Conservation (phyloP, 495 filamentous ascomycete species). For the Astrocystis sublimbata region DNA sequence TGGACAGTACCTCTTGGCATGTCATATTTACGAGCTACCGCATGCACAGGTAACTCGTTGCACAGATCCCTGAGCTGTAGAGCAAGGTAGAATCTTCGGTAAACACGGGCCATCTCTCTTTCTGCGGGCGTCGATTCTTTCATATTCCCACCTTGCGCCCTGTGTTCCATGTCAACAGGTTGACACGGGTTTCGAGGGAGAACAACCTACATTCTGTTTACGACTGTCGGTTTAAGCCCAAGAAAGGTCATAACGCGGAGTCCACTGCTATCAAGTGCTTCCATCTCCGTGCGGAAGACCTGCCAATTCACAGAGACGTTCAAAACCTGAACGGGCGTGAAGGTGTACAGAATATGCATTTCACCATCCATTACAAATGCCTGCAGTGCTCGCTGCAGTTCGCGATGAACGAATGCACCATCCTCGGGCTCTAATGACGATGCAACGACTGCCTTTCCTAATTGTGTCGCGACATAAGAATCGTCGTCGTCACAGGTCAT, state of each 20-base stretch:
- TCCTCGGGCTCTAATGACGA: conserved; percentile 75
- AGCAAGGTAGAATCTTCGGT: conserved; percentile 77
- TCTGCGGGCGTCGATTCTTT: conserved; percentile 65
- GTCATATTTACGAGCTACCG: conserved; percentile 68
- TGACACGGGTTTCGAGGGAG: neutral
- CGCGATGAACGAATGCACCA: conserved; percentile 71
- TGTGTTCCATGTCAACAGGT: conserved; percentile 37
- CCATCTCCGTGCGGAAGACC: conserved; percentile 69
- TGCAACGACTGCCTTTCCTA: conserved; percentile 72
- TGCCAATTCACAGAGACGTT: conserved; percentile 67
- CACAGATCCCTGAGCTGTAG: conserved; percentile 81
- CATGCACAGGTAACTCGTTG: conserved; percentile 73
- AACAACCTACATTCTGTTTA: conserved; percentile 66
- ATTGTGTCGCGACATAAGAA: conserved; percentile 60
- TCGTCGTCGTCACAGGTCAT: conserved; percentile 54
- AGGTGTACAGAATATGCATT: conserved; percentile 81
- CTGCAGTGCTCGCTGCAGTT: conserved; percentile 65
- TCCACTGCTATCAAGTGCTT: conserved; percentile 68
- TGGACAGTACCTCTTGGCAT: conserved; percentile 71
- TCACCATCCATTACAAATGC: conserved; percentile 85
- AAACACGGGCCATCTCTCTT: conserved; percentile 61
- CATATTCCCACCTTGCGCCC: conserved; percentile 68
- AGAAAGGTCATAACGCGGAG: conserved; percentile 68
- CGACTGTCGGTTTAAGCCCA: conserved; percentile 65
- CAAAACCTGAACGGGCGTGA: conserved; percentile 68